Conservation (phyloP, 2,329 filamentous ascomycete genomes). For the Phyllosticta capitalensis region DNA sequence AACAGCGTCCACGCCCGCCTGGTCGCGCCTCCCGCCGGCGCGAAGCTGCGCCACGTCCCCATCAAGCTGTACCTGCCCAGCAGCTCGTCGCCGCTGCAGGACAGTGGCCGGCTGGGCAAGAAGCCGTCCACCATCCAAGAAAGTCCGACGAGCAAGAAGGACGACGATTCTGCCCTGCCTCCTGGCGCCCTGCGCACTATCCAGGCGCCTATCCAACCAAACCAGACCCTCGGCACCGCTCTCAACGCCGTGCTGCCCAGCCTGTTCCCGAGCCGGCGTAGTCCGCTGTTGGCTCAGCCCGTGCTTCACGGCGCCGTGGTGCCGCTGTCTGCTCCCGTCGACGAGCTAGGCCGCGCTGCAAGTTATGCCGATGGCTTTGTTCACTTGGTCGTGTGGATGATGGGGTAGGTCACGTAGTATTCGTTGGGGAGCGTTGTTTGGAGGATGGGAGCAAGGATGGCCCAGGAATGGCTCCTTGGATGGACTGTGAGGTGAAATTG, state of each 20-base stretch:
- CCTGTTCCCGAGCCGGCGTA: slow-evolving; percentile 78
- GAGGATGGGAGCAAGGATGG: too few relatives aligned
- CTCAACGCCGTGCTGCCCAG: slow-evolving; percentile 66
- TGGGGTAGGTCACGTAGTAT: slow-evolving; percentile 33
- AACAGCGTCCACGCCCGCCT: slow-evolving; percentile 66
- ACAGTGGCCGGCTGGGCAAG: neutral
- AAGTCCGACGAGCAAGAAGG: slow-evolving; percentile 6
- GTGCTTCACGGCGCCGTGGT: slow-evolving; percentile 78
- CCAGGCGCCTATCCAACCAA: slow-evolving; percentile 60
- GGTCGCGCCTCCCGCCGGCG: slow-evolving; percentile 62
- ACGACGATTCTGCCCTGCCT: neutral
- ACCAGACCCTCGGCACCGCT: slow-evolving; percentile 65
- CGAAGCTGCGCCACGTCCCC: slow-evolving; percentile 67
- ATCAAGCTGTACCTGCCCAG: slow-evolving; percentile 74
- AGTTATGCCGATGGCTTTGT: slow-evolving; percentile 91
- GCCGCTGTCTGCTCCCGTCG: slow-evolving; percentile 69
- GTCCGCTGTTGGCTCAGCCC: slow-evolving; percentile 72
- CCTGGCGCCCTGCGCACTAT: slow-evolving; percentile 43
- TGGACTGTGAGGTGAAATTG: too few relatives aligned
- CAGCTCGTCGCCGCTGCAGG: slow-evolving; percentile 16
- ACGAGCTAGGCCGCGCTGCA: slow-evolving; percentile 72
- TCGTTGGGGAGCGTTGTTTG: neutral
- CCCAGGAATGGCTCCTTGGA: too few relatives aligned
- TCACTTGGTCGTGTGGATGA: slow-evolving; percentile 68
- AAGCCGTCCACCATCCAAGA: slow-evolving; percentile 14